Evolutionary conservation across 345 rosid genomes (phyloP).

Genomic region (Ceriops tagal): DNA sequence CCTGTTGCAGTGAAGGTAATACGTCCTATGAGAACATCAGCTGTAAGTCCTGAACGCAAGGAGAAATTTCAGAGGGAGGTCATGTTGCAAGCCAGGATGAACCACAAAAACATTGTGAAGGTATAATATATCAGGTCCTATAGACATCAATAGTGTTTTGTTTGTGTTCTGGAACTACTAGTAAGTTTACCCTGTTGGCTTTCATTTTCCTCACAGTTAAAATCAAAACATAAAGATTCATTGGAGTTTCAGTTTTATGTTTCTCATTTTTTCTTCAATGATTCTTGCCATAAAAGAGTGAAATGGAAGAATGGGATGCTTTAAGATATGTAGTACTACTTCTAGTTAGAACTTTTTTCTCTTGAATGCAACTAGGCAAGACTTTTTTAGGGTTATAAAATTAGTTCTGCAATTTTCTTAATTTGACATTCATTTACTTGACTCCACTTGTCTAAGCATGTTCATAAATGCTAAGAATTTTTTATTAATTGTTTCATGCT

Average conservation of each 20-base stretch:
- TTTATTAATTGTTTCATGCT: background rate
- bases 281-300: background rate
- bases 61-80: conserved; percentile 55
- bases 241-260: background rate
- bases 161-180: background rate
- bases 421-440: background rate
- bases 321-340: background rate
- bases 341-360: background rate
- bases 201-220: background rate
- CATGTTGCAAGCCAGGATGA: conserved; percentile 37
- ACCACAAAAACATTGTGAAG: conserved; percentile 53
- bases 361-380: background rate
- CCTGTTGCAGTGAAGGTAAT: conserved; percentile 57
- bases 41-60: conserved; percentile 31
- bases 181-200: background rate
- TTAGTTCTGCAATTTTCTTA: too few relatives aligned
- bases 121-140: conserved; percentile 21
- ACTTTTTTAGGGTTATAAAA: too few relatives aligned
- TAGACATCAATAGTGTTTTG: background rate
- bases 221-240: background rate
- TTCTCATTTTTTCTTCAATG: background rate
- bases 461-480: background rate
- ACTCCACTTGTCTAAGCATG: background rate
- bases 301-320: background rate
- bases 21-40: conserved; percentile 35